These are phyloP conservation scores for Aspergillus nomiae DNA, from an alignment of 2,329 filamentous ascomycete genomes.

Conservation along the genomic window DNA sequence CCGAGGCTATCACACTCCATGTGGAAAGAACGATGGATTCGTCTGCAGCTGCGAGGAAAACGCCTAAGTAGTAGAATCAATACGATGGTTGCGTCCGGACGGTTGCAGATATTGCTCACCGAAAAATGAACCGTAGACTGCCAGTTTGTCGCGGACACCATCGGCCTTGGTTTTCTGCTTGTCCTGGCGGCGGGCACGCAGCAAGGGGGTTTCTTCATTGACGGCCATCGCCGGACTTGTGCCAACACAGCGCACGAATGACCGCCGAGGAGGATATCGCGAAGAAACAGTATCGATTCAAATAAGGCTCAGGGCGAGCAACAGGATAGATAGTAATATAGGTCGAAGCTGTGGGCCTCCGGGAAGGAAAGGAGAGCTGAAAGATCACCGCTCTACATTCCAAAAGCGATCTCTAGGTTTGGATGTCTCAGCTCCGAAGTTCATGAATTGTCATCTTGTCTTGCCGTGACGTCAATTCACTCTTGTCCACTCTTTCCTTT, in stretches of 20 bases:
- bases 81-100: no score
- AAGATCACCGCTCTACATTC: background rate
- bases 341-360: background rate
- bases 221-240: background rate
- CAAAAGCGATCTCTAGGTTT: background rate
- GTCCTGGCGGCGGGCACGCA: background rate
- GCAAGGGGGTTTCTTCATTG: background rate
- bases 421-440: background rate
- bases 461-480: background rate
- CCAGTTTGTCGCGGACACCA: background rate
- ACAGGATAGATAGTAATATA: background rate
- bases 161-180: background rate
- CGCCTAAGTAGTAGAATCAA: slow-evolving; percentile 37
- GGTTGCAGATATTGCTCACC: background rate
- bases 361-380: background rate
- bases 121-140: background rate
- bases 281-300: background rate
- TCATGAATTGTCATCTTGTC: background rate
- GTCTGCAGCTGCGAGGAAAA: slow-evolving; percentile 66
- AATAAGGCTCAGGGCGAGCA: background rate
- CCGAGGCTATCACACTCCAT: slow-evolving; percentile 55
- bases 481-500: background rate
- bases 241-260: background rate
- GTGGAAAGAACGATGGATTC: slow-evolving; percentile 65
- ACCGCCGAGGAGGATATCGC: background rate